Conservation (phyloP, 371 early-diverging fungal species). For the Syncephalis plumigaleata region DNA sequence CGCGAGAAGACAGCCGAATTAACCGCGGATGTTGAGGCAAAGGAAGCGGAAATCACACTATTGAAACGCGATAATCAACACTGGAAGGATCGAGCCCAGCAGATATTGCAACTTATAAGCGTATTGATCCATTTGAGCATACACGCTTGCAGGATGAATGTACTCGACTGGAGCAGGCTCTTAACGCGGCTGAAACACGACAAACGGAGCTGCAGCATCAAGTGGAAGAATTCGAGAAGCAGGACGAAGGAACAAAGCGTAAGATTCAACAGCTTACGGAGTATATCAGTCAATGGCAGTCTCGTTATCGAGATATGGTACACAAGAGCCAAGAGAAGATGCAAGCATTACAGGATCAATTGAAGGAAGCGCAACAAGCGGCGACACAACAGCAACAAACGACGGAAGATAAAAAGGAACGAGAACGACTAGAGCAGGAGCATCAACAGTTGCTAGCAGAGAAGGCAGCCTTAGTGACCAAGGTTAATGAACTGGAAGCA, state of each 20-base stretch:
- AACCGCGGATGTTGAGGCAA: constrained; percentile 37
- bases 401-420: constrained; percentile 10
- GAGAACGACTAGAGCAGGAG: constrained; percentile 9
- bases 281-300: constrained; percentile 15
- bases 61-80: constrained; percentile 27
- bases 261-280: constrained; percentile 12
- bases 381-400: constrained; percentile 2
- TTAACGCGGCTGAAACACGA: background rate
- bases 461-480: background rate
- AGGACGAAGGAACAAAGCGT: constrained; percentile 9
- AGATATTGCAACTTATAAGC: constrained; percentile 40
- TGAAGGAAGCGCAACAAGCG: constrained; percentile 4
- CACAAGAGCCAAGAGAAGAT: constrained; percentile 10
- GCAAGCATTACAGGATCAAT: constrained; percentile 3
- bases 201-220: background rate
- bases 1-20: constrained; percentile 21
- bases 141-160: background rate
- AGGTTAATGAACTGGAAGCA: constrained; percentile 3
- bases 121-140: constrained; percentile 26
- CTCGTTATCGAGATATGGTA: constrained; percentile 13
- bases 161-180: background rate
- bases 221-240: background rate
- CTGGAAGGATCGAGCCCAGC: constrained; percentile 39
- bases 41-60: constrained; percentile 14
- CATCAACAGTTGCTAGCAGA: constrained; percentile 3